A percentile compares a stretch with the other conserved stretches of the same genome.
Evolutionary conservation across 805 yeast genomes (phyloP).

Genomic region (Saccharomycopsis sp.): DNA sequence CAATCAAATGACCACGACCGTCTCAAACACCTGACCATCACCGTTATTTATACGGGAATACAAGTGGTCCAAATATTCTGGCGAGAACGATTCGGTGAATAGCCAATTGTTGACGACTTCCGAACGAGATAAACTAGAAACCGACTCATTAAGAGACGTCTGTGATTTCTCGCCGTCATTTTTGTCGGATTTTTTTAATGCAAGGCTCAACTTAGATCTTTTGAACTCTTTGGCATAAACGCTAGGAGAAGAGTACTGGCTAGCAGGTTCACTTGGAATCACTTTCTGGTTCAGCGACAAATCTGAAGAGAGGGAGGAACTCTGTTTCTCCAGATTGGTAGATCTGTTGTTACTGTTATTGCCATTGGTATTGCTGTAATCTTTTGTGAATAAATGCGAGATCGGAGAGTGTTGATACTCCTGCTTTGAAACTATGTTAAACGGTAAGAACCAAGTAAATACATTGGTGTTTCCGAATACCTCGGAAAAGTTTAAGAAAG

Average conservation of each 20-base stretch:
- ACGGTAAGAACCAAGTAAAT: slow-evolving; percentile 15
- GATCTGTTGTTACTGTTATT: not conserved
- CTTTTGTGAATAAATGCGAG: not conserved
- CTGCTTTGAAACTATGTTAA: not conserved
- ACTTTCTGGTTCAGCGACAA: not conserved
- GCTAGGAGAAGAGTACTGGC: not conserved
- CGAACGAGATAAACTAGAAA: not conserved
- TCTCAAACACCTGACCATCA: slow-evolving; percentile 7
- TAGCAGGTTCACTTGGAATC: not conserved
- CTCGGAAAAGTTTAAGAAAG: slow-evolving; percentile 9
- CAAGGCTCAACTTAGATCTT: not conserved
- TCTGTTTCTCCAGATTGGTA: not conserved
- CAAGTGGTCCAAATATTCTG: slow-evolving; percentile 12
- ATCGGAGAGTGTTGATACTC: not conserved
- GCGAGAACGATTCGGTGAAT: slow-evolving; percentile 13
- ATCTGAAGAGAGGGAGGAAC: not conserved
- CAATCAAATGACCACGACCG: not conserved
- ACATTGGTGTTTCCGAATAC: slow-evolving; percentile 7
- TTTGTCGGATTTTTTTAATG: not conserved
- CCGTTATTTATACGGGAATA: slow-evolving; percentile 9
- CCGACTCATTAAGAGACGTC: not conserved
- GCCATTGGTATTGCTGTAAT: not conserved
- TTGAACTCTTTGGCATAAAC: not conserved
- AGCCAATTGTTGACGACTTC: slow-evolving; percentile 1
- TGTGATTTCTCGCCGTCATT: not conserved